These are phyloP conservation scores for Rosa rugosa DNA, from an alignment of 306 rosid species.

Conservation along the genomic window DNA sequence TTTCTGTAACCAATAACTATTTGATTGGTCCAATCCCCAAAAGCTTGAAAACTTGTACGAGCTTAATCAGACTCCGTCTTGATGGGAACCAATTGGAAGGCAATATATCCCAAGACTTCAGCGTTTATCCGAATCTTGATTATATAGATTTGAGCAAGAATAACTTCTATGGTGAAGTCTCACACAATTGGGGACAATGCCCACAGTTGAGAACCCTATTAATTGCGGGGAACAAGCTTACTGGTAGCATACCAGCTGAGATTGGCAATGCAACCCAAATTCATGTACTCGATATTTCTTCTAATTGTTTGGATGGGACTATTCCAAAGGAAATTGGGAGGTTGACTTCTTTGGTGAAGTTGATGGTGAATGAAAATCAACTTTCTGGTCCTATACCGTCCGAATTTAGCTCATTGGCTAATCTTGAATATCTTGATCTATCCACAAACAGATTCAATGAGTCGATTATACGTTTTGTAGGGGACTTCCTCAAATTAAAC, in stretches of 20 bases:
- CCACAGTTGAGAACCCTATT: neutral
- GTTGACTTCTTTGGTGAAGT: conserved; percentile 15
- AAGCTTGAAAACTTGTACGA: conserved; percentile 7
- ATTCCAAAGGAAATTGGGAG: conserved; percentile 16
- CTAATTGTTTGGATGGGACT: conserved; percentile 4
- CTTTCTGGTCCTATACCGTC: neutral
- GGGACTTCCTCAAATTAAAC: neutral
- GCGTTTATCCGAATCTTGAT: neutral
- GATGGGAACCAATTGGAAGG: conserved; percentile 18
- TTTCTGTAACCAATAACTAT: neutral
- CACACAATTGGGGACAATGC: neutral
- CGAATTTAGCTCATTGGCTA: neutral
- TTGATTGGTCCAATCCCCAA: conserved; percentile 16
- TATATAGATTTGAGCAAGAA: neutral
- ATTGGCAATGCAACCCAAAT: neutral
- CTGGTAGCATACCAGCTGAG: neutral
- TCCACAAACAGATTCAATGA: neutral
- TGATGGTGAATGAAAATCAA: conserved; percentile 13
- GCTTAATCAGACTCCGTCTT: conserved; percentile 14
- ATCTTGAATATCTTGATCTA: conserved; percentile 10
- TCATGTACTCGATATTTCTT: conserved; percentile 15
- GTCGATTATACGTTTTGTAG: neutral
- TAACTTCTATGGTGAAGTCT: conserved; percentile 4
- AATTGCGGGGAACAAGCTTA: neutral
- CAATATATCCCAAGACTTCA: conserved; percentile 8